These are phyloP conservation scores for Pseudogymnoascus sp. DNA, from an alignment of 2,329 filamentous ascomycete genomes.

Conservation along the genomic window DNA sequence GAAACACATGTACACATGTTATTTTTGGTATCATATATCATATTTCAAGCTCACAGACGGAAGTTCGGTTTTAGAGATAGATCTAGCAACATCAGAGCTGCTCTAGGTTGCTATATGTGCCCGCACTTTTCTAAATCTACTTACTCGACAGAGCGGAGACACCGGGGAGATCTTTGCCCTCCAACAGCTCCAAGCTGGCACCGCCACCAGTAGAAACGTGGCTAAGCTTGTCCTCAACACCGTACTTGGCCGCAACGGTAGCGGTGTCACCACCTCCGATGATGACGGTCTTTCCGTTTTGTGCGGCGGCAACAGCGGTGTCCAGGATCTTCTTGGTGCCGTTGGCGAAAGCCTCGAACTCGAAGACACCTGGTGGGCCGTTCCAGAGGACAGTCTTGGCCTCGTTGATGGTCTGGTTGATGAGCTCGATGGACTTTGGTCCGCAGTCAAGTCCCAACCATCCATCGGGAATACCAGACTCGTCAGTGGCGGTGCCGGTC, in stretches of 20 bases:
- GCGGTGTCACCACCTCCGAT: constrained; percentile 98
- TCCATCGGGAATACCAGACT: constrained; percentile 85
- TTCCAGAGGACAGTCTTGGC: constrained; percentile 99
- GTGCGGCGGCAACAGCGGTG: constrained; percentile 72
- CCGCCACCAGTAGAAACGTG: constrained; percentile 97
- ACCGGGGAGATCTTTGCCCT: constrained; percentile 96
- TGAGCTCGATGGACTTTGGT: constrained; percentile 78
- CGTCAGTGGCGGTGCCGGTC: constrained; percentile 74
- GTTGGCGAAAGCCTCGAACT: constrained; percentile 88
- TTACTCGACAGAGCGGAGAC: constrained; percentile 82
- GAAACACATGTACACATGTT: background rate
- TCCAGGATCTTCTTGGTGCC: constrained; percentile 91
- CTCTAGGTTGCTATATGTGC: constrained; percentile 3
- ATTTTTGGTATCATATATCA: background rate
- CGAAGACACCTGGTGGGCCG: constrained; percentile 93
- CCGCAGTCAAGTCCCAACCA: constrained; percentile 98
- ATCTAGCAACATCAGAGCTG: constrained; percentile 10
- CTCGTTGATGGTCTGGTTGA: constrained; percentile 77
- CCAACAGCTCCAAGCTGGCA: constrained; percentile 88
- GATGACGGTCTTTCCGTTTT: constrained; percentile 90
- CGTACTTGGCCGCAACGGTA: constrained; percentile 95
- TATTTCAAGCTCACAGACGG: background rate
- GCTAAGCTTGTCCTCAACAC: constrained; percentile 91
- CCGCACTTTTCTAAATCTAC: constrained; percentile 35
- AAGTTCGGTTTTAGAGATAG: background rate